Percentiles rank a stretch among this genome's conserved stretches.
Conservation (phyloP, 2,329 filamentous ascomycete genomes). For the Plectosphaerella cucumerina region DNA sequence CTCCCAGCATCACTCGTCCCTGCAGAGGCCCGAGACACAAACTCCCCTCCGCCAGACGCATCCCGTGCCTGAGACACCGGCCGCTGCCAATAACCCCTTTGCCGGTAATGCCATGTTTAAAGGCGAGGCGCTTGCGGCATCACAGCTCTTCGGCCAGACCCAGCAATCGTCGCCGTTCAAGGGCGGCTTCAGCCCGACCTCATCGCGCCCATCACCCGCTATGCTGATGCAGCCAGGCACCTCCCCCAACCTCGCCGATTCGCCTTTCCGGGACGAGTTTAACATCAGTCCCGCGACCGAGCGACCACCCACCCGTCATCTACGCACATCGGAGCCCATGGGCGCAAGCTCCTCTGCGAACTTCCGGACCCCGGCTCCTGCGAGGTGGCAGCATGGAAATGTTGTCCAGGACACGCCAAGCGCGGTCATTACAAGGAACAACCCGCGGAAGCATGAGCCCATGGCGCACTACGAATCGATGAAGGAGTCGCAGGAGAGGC, state of each 20-base stretch:
- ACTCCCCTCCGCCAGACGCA: conserved; percentile 25
- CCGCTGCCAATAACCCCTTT: conserved; percentile 44
- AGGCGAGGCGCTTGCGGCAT: conserved; percentile 30
- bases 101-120: conserved; percentile 26
- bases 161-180: conserved; percentile 48
- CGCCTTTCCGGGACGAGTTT: conserved; percentile 45
- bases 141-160: conserved; percentile 53
- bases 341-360: conserved; percentile 6
- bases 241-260: conserved; percentile 42
- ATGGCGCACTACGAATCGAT: conserved; percentile 40
- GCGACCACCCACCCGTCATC: conserved; percentile 2
- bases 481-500: conserved; percentile 39
- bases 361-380: neutral
- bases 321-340: conserved; percentile 35
- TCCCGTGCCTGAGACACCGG: conserved; percentile 44
- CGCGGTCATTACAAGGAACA: neutral
- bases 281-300: conserved; percentile 42
- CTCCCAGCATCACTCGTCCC: conserved; percentile 24
- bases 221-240: conserved; percentile 37
- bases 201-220: conserved; percentile 47
- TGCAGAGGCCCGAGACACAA: conserved; percentile 4
- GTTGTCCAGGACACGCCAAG: neutral
- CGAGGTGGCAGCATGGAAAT: neutral
- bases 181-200: conserved; percentile 46
- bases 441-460: conserved; percentile 19